Conservation (phyloP, 371 early-diverging fungal species). For the Batkoa obscura region DNA sequence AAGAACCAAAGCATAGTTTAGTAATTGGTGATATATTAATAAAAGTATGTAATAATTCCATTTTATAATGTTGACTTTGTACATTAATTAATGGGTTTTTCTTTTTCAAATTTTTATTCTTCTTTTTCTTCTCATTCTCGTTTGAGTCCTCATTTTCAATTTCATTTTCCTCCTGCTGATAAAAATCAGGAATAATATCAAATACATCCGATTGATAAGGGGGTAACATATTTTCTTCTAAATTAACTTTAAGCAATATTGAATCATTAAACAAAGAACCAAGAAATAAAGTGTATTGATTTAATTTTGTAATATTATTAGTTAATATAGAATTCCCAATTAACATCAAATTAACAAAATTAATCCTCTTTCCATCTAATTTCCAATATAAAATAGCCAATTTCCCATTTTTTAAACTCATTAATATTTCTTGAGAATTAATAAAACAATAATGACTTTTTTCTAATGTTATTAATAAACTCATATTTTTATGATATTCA, state of each 20-base stretch:
- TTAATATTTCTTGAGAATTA: conserved; percentile 14
- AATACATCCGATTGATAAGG: too few relatives aligned
- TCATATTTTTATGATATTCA: neutral
- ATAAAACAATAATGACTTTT: too few relatives aligned
- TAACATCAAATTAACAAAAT: neutral
- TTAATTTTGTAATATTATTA: too few relatives aligned
- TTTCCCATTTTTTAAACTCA: conserved; percentile 43
- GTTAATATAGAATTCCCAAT: neutral
- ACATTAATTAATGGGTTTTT: too few relatives aligned
- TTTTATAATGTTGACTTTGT: too few relatives aligned
- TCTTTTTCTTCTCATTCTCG: too few relatives aligned
- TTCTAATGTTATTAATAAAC: too few relatives aligned
- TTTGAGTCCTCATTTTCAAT: too few relatives aligned
- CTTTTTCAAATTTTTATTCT: too few relatives aligned
- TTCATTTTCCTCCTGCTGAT: too few relatives aligned
- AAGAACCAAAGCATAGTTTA: neutral
- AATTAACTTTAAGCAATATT: conserved; percentile 41
- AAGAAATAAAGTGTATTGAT: conserved; percentile 47
- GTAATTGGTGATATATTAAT: conserved; percentile 1
- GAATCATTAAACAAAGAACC: conserved; percentile 67
- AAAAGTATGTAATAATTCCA: neutral
- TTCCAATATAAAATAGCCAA: conserved; percentile 44
- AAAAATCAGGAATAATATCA: too few relatives aligned
- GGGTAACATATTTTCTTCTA: too few relatives aligned
- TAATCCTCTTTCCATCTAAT: conserved; percentile 28